Evolutionary conservation across 2,329 filamentous ascomycete species (phyloP).

Genomic region (Fusarium dimerum): DNA sequence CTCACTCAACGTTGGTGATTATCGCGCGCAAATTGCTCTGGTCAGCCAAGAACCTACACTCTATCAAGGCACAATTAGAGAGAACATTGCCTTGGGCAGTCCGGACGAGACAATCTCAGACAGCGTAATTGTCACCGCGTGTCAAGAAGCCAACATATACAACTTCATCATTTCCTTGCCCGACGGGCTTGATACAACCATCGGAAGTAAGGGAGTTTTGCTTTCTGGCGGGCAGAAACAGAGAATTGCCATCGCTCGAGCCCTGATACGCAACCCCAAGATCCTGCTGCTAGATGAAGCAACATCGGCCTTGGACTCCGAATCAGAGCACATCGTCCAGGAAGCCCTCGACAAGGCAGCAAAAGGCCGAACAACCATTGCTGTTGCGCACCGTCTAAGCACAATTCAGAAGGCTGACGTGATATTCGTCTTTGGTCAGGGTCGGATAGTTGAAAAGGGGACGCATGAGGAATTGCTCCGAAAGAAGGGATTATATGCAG

Average conservation of each 20-base stretch:
- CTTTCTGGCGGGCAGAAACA: background rate
- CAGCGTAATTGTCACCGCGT: slow-evolving; percentile 4
- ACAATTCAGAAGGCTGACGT: background rate
- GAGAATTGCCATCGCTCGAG: background rate
- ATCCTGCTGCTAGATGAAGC: background rate
- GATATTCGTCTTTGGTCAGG: background rate
- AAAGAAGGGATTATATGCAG: background rate
- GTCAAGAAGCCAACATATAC: background rate
- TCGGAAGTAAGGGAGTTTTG: background rate
- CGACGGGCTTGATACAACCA: background rate
- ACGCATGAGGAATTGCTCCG: background rate
- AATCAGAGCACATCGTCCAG: background rate
- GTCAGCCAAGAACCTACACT: slow-evolving; percentile 32
- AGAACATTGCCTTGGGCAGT: slow-evolving; percentile 50
- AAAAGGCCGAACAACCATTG: background rate
- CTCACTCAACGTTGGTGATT: slow-evolving; percentile 18
- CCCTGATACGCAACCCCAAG: background rate
- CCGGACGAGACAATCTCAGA: slow-evolving; percentile 27
- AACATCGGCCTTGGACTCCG: background rate
- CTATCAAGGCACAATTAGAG: slow-evolving; percentile 47
- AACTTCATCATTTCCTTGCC: background rate
- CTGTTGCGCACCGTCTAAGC: background rate
- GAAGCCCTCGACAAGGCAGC: background rate
- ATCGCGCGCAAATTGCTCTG: slow-evolving; percentile 28
- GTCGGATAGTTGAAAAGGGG: background rate